phyloP scores from a whole-genome alignment of 1,284 basidiomycete genomes.

The Coniophora puteana region DNA sequence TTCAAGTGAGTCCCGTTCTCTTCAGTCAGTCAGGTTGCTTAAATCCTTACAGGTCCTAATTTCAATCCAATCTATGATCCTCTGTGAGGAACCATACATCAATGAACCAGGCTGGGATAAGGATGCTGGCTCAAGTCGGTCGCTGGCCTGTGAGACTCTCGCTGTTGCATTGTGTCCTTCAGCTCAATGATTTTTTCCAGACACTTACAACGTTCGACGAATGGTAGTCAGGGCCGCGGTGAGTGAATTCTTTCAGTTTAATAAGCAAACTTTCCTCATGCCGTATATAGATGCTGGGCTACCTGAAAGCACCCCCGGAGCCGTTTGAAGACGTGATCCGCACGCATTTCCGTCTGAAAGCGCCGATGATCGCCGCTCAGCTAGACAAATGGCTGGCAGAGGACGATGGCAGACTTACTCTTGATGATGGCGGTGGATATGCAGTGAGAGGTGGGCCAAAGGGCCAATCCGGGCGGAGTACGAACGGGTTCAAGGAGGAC shows the following conservation, averaged over 20 bases:
- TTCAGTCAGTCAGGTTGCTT: conserved; percentile 2
- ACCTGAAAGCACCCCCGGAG: conserved; percentile 76
- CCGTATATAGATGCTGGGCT: conserved; percentile 71
- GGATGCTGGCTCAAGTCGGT: conserved; percentile 66
- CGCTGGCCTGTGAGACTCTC: conserved; percentile 59
- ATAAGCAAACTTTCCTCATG: conserved; percentile 9
- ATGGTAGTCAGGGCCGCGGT: conserved; percentile 89
- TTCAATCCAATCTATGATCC: conserved; percentile 92
- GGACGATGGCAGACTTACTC: conserved; percentile 63
- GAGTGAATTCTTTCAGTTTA: conserved; percentile 19
- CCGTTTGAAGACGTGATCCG: conserved; percentile 80
- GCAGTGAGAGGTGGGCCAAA: conserved; percentile 23
- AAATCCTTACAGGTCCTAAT: conserved; percentile 64
- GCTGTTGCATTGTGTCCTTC: conserved; percentile 3
- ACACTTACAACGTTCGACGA: conserved; percentile 81
- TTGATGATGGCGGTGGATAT: conserved; percentile 44
- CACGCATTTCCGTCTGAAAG: conserved; percentile 88
- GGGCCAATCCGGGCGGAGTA: conserved; percentile 37
- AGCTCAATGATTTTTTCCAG: conserved; percentile 33
- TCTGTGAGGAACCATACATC: conserved; percentile 84
- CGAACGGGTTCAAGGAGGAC: conserved; percentile 61
- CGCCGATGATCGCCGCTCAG: conserved; percentile 62
- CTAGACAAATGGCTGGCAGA: conserved; percentile 75
- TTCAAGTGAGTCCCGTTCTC: conserved; percentile 51
- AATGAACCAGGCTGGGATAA: conserved; percentile 88